Conservation (phyloP, 106 monocot genomes). For the Platanthera guangdongensis region DNA sequence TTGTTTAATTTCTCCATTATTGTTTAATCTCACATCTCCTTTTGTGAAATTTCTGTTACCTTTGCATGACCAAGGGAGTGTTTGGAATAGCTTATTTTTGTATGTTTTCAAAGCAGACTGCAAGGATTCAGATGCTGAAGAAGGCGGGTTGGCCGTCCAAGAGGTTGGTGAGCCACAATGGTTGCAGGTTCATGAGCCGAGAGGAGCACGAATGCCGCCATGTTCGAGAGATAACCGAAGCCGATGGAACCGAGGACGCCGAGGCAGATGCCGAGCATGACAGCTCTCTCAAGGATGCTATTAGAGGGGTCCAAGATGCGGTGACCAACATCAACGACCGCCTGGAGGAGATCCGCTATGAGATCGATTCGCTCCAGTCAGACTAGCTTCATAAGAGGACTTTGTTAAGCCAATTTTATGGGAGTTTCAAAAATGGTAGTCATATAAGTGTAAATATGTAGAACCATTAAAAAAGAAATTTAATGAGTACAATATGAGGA, state of each 20-base stretch:
- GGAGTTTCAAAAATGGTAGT: background rate
- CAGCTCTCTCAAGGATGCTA: conserved; percentile 72
- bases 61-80: no score
- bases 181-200: conserved; percentile 33
- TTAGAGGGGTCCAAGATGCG: conserved; percentile 68
- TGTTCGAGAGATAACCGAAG: conserved; percentile 70
- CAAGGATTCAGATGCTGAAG: conserved; percentile 72
- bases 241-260: conserved; percentile 63
- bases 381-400: conserved; percentile 14
- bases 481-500: no score
- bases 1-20: background rate
- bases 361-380: conserved; percentile 66
- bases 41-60: background rate
- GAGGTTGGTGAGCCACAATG: conserved; percentile 60
- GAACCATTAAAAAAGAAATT: no score
- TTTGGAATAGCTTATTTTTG: background rate
- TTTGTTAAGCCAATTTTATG: background rate
- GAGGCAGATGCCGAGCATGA: conserved; percentile 90
- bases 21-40: background rate
- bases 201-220: conserved; percentile 49
- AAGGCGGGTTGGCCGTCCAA: conserved; percentile 88
- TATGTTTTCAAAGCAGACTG: conserved; percentile 32
- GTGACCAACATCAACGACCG: conserved; percentile 85
- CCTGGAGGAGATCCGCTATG: conserved; percentile 83
- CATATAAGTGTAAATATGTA: no score